phyloP scores from a whole-genome alignment of 108 stramenopile species.

The Nitzschia sp. region DNA sequence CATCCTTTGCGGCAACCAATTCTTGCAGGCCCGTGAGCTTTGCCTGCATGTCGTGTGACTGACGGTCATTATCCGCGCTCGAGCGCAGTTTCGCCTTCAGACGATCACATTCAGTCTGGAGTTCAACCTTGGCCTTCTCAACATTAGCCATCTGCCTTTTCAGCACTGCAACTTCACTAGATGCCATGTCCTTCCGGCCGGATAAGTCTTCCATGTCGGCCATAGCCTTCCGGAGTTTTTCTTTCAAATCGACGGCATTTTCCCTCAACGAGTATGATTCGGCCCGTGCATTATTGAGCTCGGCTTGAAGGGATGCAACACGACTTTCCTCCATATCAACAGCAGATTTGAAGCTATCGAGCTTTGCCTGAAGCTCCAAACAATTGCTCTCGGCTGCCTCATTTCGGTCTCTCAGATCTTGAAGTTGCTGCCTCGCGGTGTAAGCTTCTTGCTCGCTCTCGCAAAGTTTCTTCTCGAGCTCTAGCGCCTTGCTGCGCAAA shows the following conservation, averaged over 20 bases:
- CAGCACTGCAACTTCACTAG: slow-evolving; percentile 19
- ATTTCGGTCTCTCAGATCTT: slow-evolving; percentile 56
- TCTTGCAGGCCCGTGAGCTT: slow-evolving; percentile 26
- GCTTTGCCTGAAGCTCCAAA: slow-evolving; percentile 14
- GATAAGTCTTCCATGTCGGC: slow-evolving; percentile 22
- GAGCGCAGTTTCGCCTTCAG: slow-evolving; percentile 10
- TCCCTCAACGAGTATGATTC: slow-evolving; percentile 37
- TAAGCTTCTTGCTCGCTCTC: slow-evolving; percentile 69
- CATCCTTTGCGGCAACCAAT: slow-evolving; percentile 33
- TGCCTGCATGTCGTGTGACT: neutral
- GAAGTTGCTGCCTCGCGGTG: slow-evolving; percentile 47
- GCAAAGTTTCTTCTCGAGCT: slow-evolving; percentile 43
- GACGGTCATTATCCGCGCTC: neutral
- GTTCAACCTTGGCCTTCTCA: slow-evolving; percentile 8
- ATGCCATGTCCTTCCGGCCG: slow-evolving; percentile 18
- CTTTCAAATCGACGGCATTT: slow-evolving; percentile 34
- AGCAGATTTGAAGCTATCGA: slow-evolving; percentile 19
- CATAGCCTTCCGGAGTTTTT: slow-evolving; percentile 27
- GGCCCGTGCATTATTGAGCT: slow-evolving; percentile 26
- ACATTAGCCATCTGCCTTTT: slow-evolving; percentile 25
- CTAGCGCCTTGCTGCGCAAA: slow-evolving; percentile 41
- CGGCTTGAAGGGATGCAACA: slow-evolving; percentile 12
- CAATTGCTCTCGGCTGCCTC: slow-evolving; percentile 40
- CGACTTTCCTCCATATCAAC: slow-evolving; percentile 7
- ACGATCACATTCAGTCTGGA: neutral